phyloP scores from a whole-genome alignment of 1,284 basidiomycete species.

The Gymnopus androsaceus region DNA sequence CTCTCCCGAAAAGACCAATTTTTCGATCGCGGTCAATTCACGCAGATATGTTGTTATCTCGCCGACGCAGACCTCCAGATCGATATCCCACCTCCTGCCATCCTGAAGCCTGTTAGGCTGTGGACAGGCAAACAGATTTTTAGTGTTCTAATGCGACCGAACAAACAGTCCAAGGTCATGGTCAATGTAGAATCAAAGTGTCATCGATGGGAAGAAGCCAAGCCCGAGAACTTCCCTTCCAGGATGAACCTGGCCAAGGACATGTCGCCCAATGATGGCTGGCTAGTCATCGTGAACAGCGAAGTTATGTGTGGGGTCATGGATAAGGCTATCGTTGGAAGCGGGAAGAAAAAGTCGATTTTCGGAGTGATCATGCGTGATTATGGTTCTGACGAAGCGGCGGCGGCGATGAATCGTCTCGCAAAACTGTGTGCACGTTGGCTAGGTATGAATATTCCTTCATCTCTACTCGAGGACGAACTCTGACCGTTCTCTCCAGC shows the following conservation, averaged over 20 bases:
- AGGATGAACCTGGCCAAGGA: slow-evolving; percentile 72
- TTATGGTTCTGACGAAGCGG: slow-evolving; percentile 94
- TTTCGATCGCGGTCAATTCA: slow-evolving; percentile 93
- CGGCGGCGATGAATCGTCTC: slow-evolving; percentile 93
- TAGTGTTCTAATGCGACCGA: slow-evolving; percentile 95
- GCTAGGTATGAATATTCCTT: slow-evolving; percentile 62
- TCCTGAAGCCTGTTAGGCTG: slow-evolving; percentile 89
- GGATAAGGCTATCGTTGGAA: slow-evolving; percentile 98
- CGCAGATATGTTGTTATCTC: slow-evolving; percentile 95
- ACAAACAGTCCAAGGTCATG: slow-evolving; percentile 78
- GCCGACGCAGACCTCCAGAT: slow-evolving; percentile 91
- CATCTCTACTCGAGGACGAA: background rate
- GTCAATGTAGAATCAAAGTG: slow-evolving; percentile 98
- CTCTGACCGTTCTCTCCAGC: slow-evolving; percentile 47
- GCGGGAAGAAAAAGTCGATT: slow-evolving; percentile 99
- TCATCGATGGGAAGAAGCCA: slow-evolving; percentile 88
- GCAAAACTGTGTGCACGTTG: slow-evolving; percentile 96
- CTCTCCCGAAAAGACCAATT: slow-evolving; percentile 93
- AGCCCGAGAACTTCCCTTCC: slow-evolving; percentile 56
- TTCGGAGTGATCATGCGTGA: slow-evolving; percentile 98
- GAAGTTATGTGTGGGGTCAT: slow-evolving; percentile 99
- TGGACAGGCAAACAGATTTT: slow-evolving; percentile 99
- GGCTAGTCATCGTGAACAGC: slow-evolving; percentile 96
- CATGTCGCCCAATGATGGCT: slow-evolving; percentile 96
- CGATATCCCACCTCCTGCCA: slow-evolving; percentile 93